Base-by-base conservation (phyloP, 2,329 filamentous ascomycete genomes). In the Chalara sp. region DNA sequence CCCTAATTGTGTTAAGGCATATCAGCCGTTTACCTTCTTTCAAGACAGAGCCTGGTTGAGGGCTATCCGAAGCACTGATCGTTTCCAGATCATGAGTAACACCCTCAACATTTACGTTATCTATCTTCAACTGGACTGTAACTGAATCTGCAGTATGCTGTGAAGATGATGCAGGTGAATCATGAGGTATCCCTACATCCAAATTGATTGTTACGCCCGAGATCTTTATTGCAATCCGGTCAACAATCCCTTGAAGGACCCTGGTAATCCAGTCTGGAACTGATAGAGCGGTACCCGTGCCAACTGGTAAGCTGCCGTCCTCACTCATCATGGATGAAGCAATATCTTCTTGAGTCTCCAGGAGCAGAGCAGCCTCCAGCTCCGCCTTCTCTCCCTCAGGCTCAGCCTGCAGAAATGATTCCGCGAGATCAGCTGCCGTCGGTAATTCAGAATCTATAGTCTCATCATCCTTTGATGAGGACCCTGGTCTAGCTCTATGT, bases 391-490 rank as follows among this genome's bases (percentile, higher is more conserved):
- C 85, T 46, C 79, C 74, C 5, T 72, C 70, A 10, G 86, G 81
- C 62, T 89, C 83, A 1, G 84, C 80, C 57, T 86, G 76, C n/a
- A 92, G 72, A 63, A 92, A 92, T 0, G 87, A 91, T 63, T 86
- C 79, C 11, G 88, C 87, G 11, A 93, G 73, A 57, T 90, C 84
- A 51, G 82, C 79, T 2, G 85, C 79, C 29, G 86, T 85, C 0
- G 86, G 87, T 3, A 90, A 74, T 5, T 71, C 58, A n/a, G 64
- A 58, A 6, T 65, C 63, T 29, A 45, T n/a, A 31, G 55, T 54
- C 45, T 61, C 58, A 29, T 59, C 2, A 51, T 51, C 45, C 50
- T 51, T 29, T 28, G 33, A 21, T 40, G 10, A 53, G 31, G 42
- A 42, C 46, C 44, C 41, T 43, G 44, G 33, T n/a, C 35, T 37